These are phyloP conservation scores for Lojkania enalia DNA, from an alignment of 2,329 filamentous ascomycete species.

Conservation along the genomic window DNA sequence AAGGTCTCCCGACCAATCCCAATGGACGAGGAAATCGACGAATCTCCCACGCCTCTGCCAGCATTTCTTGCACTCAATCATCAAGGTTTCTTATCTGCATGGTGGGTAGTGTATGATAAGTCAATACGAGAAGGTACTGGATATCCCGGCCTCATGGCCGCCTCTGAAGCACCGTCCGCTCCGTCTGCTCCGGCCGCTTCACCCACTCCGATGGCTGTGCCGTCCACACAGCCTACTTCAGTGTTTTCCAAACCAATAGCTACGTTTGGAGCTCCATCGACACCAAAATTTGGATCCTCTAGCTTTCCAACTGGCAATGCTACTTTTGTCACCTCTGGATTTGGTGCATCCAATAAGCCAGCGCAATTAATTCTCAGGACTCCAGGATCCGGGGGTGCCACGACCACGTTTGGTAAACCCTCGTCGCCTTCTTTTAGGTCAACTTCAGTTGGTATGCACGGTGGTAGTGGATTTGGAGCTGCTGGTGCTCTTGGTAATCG, in stretches of 20 bases:
- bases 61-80: conserved; percentile 85
- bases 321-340: too few species aligned
- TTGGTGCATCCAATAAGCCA: too few species aligned
- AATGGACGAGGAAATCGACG: conserved; percentile 73
- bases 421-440: conserved; percentile 10
- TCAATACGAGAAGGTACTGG: conserved; percentile 74
- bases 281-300: conserved; percentile 30
- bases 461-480: conserved; percentile 21
- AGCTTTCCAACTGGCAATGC: conserved; percentile 13
- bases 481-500: conserved; percentile 24
- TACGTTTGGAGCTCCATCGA: conserved; percentile 31
- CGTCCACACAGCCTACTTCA: conserved; percentile 14
- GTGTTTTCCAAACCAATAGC: conserved; percentile 20
- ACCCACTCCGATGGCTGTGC: conserved; percentile 16
- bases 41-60: conserved; percentile 80
- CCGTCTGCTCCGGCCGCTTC: conserved; percentile 28
- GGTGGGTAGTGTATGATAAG: conserved; percentile 92
- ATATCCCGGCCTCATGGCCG: conserved; percentile 69
- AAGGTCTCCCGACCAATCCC: conserved; percentile 78
- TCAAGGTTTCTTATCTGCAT: conserved; percentile 80
- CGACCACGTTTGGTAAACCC: conserved; percentile 33
- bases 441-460: conserved; percentile 7
- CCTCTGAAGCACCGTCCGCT: conserved; percentile 24
- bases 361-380: too few species aligned
- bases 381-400: conserved; percentile 15